Evolutionary conservation across 2,329 filamentous ascomycete genomes (phyloP), one percentile per base, ranked within the genome.

Genomic region (Macroventuria anomochaeta): DNA sequence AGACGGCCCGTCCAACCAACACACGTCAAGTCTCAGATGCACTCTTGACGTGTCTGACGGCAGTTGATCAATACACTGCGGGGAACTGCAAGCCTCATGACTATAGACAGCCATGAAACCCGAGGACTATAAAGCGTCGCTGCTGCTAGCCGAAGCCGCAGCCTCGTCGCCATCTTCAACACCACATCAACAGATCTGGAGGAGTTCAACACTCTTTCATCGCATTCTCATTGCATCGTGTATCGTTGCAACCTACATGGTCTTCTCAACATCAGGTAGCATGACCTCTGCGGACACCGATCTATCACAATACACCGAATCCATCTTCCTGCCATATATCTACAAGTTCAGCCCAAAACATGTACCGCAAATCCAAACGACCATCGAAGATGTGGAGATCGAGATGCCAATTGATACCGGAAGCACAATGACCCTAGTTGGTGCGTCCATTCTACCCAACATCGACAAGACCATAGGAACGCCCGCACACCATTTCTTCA

Each of bases 401-500:
- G 52, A 67, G 17, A 68, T 74, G 61, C 71, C 72, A 0, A 57
- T 74, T 12, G 71, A 74, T 40, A 74, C 69, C 1, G 72, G 72
- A 0, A 72, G 68, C 4, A 74, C 69, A n/a, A 69, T 71, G 23
- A 51, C 71, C 1, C 26, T 73, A 21, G 64, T 74, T 40, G 72
- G 72, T 25, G 69, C 70, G 17, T 65, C 70, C 1, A 60, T 71
- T 21, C 63, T 74, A 2, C 65, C 69, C 5, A 58, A 63, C 20
- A 58, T 73, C 46, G 48, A 62, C 18, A 51, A 61, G 8, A 52
- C 46, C 7, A 56, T 55, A 38, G 69, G 68, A 26, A 67, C 55
- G 7, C 69, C 66, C 15, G 65, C 65, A 29, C 65, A 71, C 36
- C 62, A 72, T 25, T 74, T 68, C 58, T 65, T 73, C 40, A 66